Conservation (phyloP, 106 monocot genomes). For the Vanilla planifolia region DNA sequence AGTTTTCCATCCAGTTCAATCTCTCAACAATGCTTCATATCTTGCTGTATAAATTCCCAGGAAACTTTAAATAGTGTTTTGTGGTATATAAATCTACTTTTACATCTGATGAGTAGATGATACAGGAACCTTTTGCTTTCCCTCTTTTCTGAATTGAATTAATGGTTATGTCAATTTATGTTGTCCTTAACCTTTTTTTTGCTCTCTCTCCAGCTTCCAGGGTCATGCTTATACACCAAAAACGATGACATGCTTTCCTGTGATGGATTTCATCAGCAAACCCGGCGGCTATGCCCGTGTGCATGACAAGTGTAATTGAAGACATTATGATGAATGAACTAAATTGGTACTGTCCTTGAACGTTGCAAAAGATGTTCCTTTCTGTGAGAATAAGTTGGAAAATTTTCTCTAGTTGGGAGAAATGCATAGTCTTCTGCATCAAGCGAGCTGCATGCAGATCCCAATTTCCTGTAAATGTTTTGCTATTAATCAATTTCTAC, state of each 20-base stretch:
- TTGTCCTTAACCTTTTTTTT: background rate
- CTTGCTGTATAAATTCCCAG: too few relatives aligned
- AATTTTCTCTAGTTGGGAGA: background rate
- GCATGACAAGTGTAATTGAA: slow-evolving; percentile 22
- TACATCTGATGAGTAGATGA: too few relatives aligned
- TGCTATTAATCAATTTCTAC: background rate
- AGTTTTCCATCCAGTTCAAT: too few relatives aligned
- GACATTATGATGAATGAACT: background rate
- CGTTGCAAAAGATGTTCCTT: background rate
- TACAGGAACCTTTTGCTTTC: too few relatives aligned
- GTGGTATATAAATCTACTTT: too few relatives aligned
- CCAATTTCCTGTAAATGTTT: background rate
- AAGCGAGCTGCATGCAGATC: background rate
- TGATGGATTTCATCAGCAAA: slow-evolving; percentile 75
- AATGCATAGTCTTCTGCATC: background rate
- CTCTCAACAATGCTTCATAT: too few relatives aligned
- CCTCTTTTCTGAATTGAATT: too few relatives aligned
- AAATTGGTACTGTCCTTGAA: background rate
- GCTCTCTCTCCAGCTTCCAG: slow-evolving; percentile 58
- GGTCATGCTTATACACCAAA: slow-evolving; percentile 73
- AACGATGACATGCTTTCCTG: slow-evolving; percentile 57
- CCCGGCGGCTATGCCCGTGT: slow-evolving; percentile 85
- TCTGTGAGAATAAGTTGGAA: background rate
- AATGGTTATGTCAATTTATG: too few relatives aligned
- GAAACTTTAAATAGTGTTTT: too few relatives aligned